phyloP scores from a whole-genome alignment of 768 basidiomycete species.

The Auricularia sp. region DNA sequence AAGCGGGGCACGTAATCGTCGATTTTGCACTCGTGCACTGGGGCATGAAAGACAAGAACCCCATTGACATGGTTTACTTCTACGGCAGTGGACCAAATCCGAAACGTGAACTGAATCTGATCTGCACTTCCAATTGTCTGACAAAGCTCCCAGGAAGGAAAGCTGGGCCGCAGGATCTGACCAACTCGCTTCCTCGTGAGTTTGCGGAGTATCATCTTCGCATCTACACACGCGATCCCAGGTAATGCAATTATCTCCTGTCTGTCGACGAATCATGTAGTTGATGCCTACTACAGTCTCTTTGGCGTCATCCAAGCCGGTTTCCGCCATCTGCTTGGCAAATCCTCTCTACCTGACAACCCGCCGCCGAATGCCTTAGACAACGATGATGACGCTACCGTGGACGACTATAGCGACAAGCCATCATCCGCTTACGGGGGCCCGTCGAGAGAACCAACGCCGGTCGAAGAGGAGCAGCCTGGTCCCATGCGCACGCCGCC shows the following conservation, averaged over 20 bases:
- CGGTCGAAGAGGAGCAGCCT: not conserved
- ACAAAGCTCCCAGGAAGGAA: conserved; percentile 23
- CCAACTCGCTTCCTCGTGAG: conserved; percentile 48
- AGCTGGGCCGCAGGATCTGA: conserved; percentile 49
- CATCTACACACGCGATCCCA: conserved; percentile 55
- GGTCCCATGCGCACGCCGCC: not conserved
- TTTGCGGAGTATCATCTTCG: conserved; percentile 64
- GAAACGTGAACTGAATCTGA: conserved; percentile 21
- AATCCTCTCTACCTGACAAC: not conserved
- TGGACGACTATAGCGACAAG: not conserved
- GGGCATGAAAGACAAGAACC: conserved; percentile 63
- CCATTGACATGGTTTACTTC: conserved; percentile 58
- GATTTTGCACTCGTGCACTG: conserved; percentile 60
- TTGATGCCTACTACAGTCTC: conserved; percentile 24
- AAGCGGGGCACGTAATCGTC: conserved; percentile 48
- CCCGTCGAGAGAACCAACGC: not conserved
- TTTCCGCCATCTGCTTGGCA: conserved; percentile 37
- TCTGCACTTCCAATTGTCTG: not conserved
- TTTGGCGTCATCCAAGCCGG: conserved; percentile 58
- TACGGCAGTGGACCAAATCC: conserved; percentile 53
- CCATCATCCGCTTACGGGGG: not conserved
- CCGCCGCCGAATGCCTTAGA: not conserved
- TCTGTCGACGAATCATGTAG: not conserved
- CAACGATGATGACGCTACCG: not conserved
- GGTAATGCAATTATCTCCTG: conserved; percentile 18